Conservation (phyloP, 139 green algal species). For the Coelastrella sp. region DNA sequence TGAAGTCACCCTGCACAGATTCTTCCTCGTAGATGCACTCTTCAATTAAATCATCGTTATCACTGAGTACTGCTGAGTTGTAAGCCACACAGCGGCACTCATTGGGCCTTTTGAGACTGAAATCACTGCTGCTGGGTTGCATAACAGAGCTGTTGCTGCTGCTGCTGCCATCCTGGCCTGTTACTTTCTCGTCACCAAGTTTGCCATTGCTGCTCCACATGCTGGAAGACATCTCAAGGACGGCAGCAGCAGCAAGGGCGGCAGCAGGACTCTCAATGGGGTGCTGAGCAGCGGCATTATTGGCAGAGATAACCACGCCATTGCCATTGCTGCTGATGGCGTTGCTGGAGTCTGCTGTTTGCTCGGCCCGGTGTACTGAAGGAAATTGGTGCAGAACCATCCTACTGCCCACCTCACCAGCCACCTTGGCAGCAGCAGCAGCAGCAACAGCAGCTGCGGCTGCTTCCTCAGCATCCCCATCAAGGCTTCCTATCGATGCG, state of each 20-base stretch:
- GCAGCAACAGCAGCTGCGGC: not conserved
- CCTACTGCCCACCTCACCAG: not conserved
- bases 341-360: not conserved
- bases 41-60: not conserved
- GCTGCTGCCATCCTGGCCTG: not conserved
- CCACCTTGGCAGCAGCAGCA: not conserved
- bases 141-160: not conserved
- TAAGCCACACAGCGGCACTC: not conserved
- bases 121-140: no score
- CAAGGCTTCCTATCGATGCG: not conserved
- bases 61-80: not conserved
- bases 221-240: not conserved
- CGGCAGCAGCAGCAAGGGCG: not conserved
- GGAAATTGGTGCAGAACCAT: not conserved
- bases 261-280: conserved; percentile 1
- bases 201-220: conserved; percentile 5
- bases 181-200: not conserved
- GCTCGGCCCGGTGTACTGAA: not conserved
- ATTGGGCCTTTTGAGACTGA: no score
- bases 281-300: no score
- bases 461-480: not conserved
- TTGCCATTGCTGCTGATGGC: not conserved
- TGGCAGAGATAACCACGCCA: no score
- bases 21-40: no score
- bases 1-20: no score